phyloP scores from a whole-genome alignment of 148 eudicot genomes.

The Spergularia marina region DNA sequence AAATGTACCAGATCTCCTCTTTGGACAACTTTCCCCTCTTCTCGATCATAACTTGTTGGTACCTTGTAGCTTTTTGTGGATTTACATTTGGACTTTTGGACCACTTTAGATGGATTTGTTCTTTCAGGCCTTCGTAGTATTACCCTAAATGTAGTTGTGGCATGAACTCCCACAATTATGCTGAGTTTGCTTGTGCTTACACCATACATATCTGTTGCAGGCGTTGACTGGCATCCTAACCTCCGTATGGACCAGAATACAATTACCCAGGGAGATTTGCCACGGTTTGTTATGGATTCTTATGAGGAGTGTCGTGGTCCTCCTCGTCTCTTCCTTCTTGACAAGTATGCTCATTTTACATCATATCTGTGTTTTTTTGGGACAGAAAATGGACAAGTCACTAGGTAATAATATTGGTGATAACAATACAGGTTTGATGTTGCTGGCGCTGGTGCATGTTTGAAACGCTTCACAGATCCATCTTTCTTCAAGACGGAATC shows the following conservation, averaged over 20 bases:
- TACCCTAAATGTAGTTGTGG: too few relatives aligned
- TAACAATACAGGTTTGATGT: constrained; percentile 73
- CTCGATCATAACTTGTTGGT: too few relatives aligned
- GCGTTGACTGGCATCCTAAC: constrained; percentile 86
- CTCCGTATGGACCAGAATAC: constrained; percentile 60
- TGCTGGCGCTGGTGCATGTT: constrained; percentile 96
- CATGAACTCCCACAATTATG: too few relatives aligned
- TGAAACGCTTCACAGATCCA: constrained; percentile 96
- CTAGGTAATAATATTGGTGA: constrained; percentile 13
- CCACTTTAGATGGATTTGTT: too few relatives aligned
- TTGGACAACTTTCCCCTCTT: too few relatives aligned
- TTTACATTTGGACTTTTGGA: too few relatives aligned
- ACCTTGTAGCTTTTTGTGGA: too few relatives aligned
- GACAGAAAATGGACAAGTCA: neutral
- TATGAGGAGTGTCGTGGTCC: constrained; percentile 97
- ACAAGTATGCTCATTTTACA: constrained; percentile 56
- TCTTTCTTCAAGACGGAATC: constrained; percentile 75
- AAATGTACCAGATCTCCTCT: too few relatives aligned
- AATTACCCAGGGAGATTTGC: constrained; percentile 69
- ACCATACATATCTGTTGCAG: constrained; percentile 37
- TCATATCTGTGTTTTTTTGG: neutral
- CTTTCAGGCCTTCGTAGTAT: too few relatives aligned
- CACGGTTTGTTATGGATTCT: constrained; percentile 94
- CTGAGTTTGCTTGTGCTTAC: neutral
- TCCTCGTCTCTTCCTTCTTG: constrained; percentile 89